Evolutionary conservation across 208 protist genomes (phyloP).

Genomic region (Acanthamoeba healyi): DNA sequence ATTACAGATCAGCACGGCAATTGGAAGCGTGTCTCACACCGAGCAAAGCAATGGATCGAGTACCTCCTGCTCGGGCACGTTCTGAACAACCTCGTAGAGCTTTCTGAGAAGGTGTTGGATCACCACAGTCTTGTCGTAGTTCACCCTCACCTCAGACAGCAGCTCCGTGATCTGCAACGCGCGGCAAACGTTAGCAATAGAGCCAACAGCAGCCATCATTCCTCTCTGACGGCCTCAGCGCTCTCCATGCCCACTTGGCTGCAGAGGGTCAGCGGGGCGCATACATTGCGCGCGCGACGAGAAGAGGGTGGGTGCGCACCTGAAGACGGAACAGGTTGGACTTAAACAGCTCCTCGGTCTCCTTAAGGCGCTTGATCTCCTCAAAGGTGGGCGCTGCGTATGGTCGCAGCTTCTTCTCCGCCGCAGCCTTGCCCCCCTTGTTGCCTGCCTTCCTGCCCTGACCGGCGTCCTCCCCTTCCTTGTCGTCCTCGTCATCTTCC

Average conservation of each 20-base stretch:
- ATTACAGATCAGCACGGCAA: neutral
- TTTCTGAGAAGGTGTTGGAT: conserved; percentile 34
- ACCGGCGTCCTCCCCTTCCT: conserved; percentile 8
- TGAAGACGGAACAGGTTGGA: conserved; percentile 75
- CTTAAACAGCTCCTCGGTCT: conserved; percentile 73
- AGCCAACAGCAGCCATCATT: neutral
- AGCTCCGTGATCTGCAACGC: conserved; percentile 56
- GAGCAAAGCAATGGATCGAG: neutral
- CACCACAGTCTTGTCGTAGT: conserved; percentile 53
- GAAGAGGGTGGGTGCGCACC: neutral
- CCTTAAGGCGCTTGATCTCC: conserved; percentile 58
- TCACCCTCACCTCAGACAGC: conserved; percentile 71
- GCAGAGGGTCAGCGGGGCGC: too few relatives aligned
- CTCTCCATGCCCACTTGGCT: too few relatives aligned
- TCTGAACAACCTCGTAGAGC: conserved; percentile 57
- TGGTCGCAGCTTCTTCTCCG: conserved; percentile 34
- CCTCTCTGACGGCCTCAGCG: neutral
- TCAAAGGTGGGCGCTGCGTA: conserved; percentile 58
- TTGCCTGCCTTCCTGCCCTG: neutral
- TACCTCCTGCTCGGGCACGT: conserved; percentile 47
- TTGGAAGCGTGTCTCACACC: neutral
- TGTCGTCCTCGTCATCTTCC: conserved; percentile 44
- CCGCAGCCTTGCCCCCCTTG: neutral
- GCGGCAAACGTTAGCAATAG: neutral
- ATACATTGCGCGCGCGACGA: neutral